Evolutionary conservation across 495 filamentous ascomycete genomes (phyloP).

Genomic region (Xylaria sp.): DNA sequence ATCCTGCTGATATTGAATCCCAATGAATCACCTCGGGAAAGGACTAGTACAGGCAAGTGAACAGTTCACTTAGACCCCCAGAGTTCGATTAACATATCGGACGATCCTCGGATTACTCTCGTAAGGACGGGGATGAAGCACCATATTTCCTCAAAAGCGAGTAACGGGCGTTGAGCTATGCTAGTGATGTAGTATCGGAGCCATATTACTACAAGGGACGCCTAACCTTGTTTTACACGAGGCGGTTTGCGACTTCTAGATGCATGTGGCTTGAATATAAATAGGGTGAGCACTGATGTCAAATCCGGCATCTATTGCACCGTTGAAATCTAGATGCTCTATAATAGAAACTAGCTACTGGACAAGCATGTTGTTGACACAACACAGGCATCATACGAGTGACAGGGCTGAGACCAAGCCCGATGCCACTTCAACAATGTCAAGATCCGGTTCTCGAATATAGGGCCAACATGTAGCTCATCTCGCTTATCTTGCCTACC

Average conservation of each 20-base stretch:
- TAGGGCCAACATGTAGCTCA: neutral
- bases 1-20: neutral
- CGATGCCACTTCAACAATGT: neutral
- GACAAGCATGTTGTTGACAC: neutral
- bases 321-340: neutral
- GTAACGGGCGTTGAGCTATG: neutral
- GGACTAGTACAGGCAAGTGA: neutral
- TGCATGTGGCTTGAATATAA: neutral
- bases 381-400: neutral
- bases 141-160: neutral
- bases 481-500: slow-evolving; percentile 1
- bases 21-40: neutral
- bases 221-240: neutral
- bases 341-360: neutral
- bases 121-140: too few species aligned
- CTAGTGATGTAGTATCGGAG: neutral
- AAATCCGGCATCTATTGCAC: neutral
- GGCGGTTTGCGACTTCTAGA: neutral
- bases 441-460: neutral
- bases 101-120: neutral
- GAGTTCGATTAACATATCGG: neutral
- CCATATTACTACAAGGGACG: neutral
- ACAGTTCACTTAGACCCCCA: neutral
- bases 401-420: neutral
- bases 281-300: too few species aligned